Conservation (phyloP, 1,284 basidiomycete genomes). For the Sutorius eximius region DNA sequence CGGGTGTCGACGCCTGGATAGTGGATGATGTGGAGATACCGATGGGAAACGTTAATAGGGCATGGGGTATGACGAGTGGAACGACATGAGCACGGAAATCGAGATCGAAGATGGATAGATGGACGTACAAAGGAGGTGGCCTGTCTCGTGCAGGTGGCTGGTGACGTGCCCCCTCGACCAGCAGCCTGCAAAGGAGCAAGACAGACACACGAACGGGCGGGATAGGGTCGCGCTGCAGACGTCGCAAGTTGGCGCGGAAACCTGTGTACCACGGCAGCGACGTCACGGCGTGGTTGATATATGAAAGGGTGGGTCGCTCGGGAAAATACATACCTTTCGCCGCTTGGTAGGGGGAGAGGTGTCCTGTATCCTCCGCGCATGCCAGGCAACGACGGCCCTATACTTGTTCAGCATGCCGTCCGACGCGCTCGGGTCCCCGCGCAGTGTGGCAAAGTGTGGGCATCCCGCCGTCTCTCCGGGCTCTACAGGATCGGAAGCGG, state of each 20-base stretch:
- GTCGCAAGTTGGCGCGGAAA: conserved; percentile 59
- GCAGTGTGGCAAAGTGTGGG: conserved; percentile 21
- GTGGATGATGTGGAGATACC: not conserved
- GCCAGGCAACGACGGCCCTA: conserved; percentile 42
- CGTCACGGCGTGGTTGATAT: not conserved
- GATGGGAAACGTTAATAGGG: too few relatives aligned
- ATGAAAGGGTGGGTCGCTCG: not conserved
- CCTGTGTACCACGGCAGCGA: conserved; percentile 21
- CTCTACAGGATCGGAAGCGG: conserved; percentile 15
- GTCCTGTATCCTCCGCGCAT: conserved; percentile 35
- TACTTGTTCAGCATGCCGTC: conserved; percentile 37
- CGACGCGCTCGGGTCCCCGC: conserved; percentile 31
- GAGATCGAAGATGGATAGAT: not conserved
- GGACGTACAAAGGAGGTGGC: conserved; percentile 70
- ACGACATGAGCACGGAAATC: not conserved
- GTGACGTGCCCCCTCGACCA: conserved; percentile 60
- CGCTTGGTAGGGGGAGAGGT: conserved; percentile 42
- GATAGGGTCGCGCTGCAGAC: conserved; percentile 59
- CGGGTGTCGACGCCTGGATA: conserved; percentile 55
- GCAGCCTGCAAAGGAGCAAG: conserved; percentile 77
- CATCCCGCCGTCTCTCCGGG: conserved; percentile 14
- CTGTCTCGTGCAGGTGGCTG: conserved; percentile 54
- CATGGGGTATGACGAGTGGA: not conserved
- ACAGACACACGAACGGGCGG: conserved; percentile 77
- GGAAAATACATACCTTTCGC: conserved; percentile 38